These are phyloP conservation scores for Suhomyces kilbournensis DNA, from an alignment of 805 yeast species.

Conservation along the genomic window DNA sequence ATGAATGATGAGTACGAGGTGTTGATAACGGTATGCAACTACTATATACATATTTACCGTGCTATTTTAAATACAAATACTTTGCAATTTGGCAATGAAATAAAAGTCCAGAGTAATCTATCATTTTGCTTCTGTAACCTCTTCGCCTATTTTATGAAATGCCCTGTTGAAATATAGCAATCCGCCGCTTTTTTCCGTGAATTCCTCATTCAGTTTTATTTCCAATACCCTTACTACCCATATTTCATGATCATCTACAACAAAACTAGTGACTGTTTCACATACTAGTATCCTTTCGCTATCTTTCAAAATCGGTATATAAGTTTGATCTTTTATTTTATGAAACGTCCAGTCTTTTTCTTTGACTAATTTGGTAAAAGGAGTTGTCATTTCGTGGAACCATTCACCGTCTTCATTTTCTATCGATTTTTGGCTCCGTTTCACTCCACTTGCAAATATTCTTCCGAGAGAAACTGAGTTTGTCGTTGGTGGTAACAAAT, in stretches of 20 bases:
- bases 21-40: neutral
- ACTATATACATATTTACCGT: neutral
- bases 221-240: constrained; percentile 81
- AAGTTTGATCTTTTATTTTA: constrained; percentile 17
- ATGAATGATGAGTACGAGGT: neutral
- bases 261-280: constrained; percentile 47
- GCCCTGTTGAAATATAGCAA: constrained; percentile 60
- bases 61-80: neutral
- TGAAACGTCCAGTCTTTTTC: constrained; percentile 33
- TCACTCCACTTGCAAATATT: constrained; percentile 57
- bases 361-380: constrained; percentile 43
- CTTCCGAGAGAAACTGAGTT: constrained; percentile 59
- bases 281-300: constrained; percentile 66
- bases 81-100: neutral
- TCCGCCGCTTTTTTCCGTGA: constrained; percentile 49
- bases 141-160: constrained; percentile 47
- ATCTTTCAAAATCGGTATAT: constrained; percentile 55
- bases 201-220: constrained; percentile 32
- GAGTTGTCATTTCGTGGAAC: constrained; percentile 49
- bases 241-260: constrained; percentile 82
- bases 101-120: neutral
- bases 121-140: constrained; percentile 17
- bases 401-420: constrained; percentile 33
- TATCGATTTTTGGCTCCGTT: constrained; percentile 40
- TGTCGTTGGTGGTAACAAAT: constrained; percentile 62